Base-by-base conservation (phyloP, 2,329 filamentous ascomycete genomes). In the Colletotrichum sp. region DNA sequence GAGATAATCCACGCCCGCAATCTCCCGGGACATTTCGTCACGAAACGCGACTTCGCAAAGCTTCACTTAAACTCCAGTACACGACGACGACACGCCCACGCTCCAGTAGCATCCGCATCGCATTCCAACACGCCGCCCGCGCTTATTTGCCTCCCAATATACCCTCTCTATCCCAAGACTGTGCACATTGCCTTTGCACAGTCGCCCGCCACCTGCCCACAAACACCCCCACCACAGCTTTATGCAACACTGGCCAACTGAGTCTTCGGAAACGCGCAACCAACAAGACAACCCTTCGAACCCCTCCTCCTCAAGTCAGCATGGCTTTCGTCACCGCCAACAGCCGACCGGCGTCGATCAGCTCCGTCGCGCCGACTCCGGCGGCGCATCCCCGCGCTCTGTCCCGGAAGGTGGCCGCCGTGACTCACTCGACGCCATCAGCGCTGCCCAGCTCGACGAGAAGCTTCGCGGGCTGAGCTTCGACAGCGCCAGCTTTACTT, bases 181-280 rank as follows among this genome's bases (percentile, higher is more conserved):
- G 90, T 91, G 90, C 89, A 85, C 82, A 81, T 77, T 80, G 75
- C 78, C 78, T 80, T 83, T 83, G 90, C 90, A 91, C 89, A 89
- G 90, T 90, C 85, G 82, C 80, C 65, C 81, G 78, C 76, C 78
- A 69, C 75, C 78, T 78, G 66, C 71, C 80, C 81, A 81, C 80
- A 80, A 78, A 83, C 80, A 81, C 80, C 79, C 80, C 79, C 82
- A 65, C 84, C 83, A 83, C 83, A 88, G 85, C 91, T 93, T 90
- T 92, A 93, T 93, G 92, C 92, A 92, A 88, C 88, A 86, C 89
- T 90, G 89, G 88, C 87, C 86, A 79, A 81, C 82, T 80, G 86
- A 88, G 83, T 85, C 82, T 88, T 85, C 86, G 84, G 82, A 86
- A 85, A 82, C 82, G 79, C 82, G 81, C 81, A 83, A 81, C 79